Conservation (phyloP, 768 basidiomycete genomes). For the Lepiota venenata region DNA sequence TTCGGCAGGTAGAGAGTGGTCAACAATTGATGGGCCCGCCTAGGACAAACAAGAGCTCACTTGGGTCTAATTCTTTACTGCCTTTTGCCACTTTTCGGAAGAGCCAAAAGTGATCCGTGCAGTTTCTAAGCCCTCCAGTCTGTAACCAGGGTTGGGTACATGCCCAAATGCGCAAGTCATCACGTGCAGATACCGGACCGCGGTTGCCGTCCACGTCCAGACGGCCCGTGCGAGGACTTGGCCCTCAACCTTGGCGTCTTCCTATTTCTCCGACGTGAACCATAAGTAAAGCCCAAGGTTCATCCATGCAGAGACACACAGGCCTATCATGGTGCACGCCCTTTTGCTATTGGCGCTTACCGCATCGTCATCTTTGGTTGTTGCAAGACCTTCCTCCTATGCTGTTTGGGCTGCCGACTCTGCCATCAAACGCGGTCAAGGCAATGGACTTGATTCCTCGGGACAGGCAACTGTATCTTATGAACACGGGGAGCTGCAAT, state of each 20-base stretch:
- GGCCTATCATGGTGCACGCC: background rate
- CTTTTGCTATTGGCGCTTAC: background rate
- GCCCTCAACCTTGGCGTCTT: background rate
- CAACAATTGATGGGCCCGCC: too few relatives aligned
- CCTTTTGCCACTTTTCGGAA: too few relatives aligned
- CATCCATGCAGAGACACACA: background rate
- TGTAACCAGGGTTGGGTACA: too few relatives aligned
- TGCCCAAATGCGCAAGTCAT: too few relatives aligned
- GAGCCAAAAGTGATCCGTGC: too few relatives aligned
- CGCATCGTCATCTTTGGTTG: background rate
- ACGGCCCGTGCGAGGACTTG: background rate
- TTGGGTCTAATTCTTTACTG: too few relatives aligned
- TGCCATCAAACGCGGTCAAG: constrained; percentile 38
- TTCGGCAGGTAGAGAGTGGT: too few relatives aligned
- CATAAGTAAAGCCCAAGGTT: background rate
- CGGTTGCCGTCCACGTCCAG: too few relatives aligned
- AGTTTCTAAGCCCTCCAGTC: too few relatives aligned
- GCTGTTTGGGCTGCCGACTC: constrained; percentile 46
- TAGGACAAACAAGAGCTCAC: too few relatives aligned
- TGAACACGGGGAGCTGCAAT: constrained; percentile 37
- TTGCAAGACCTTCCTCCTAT: constrained; percentile 33
- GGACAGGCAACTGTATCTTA: constrained; percentile 34
- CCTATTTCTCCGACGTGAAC: constrained; percentile 5
- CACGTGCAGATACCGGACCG: background rate
- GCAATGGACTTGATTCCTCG: constrained; percentile 32